A percentile compares a stretch with the other conserved stretches of the same genome.
Conservation (phyloP, 169 alveolate genomes). For the Hepatocystis sp. region DNA sequence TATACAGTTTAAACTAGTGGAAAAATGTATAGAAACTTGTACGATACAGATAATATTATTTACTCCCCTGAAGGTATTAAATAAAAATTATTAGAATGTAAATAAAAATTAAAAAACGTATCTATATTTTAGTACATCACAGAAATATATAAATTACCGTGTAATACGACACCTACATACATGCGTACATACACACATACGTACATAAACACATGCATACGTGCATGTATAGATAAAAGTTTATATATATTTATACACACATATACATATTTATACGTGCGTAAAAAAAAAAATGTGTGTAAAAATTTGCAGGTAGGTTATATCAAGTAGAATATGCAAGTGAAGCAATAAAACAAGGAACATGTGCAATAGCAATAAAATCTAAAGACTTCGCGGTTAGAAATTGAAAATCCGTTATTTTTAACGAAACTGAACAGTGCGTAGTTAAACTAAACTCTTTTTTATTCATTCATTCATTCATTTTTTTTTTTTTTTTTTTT, state of each 20-base stretch:
- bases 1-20: not conserved
- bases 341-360: slow-evolving; percentile 98
- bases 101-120: slow-evolving; percentile 13
- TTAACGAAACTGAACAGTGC: slow-evolving; percentile 16
- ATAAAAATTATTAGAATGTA: slow-evolving; percentile 67
- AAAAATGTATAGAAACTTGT: slow-evolving; percentile 93
- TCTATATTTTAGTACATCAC: not conserved
- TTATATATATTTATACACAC: not conserved
- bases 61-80: slow-evolving; percentile 93
- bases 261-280: slow-evolving; percentile 5
- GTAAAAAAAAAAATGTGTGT: slow-evolving; percentile 1
- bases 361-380: slow-evolving; percentile 93
- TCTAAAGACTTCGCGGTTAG: slow-evolving; percentile 92
- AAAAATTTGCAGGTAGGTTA: slow-evolving; percentile 85
- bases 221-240: too few relatives aligned
- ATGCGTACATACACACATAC: not conserved
- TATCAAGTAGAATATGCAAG: slow-evolving; percentile 97
- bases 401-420: not conserved
- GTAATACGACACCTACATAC: not conserved
- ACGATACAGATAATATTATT: slow-evolving; percentile 95
- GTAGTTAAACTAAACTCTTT: slow-evolving; percentile 18
- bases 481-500: slow-evolving; percentile 7
- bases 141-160: not conserved
- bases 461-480: too few relatives aligned
- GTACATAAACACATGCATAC: not conserved